A percentile compares a stretch with the other conserved stretches of the same genome.
Conservation (phyloP, 306 rosid genomes). For the Ammopiptanthus mongolicus region DNA sequence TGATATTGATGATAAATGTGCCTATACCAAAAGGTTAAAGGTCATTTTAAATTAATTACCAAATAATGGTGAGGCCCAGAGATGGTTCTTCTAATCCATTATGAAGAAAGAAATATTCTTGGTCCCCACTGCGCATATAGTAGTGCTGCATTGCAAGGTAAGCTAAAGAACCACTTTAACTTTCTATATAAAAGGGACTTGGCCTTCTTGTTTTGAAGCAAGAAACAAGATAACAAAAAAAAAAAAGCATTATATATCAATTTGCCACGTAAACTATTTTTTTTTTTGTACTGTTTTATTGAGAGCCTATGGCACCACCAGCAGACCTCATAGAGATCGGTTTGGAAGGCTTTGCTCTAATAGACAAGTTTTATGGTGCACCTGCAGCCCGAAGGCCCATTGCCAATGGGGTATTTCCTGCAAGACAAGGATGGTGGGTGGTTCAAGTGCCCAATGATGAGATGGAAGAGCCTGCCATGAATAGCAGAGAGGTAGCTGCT, state of each 20-base stretch:
- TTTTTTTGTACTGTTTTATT: background rate
- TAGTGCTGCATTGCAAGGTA: background rate
- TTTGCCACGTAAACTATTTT: too few species aligned
- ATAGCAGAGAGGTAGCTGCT: background rate
- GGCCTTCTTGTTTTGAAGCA: background rate
- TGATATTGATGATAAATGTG: too few species aligned
- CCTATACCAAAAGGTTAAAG: too few species aligned
- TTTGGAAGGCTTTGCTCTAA: slow-evolving; percentile 6
- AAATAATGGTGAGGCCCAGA: too few species aligned
- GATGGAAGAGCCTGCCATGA: background rate
- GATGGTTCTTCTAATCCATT: background rate
- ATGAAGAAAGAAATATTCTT: background rate
- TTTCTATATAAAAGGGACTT: background rate
- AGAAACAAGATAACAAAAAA: background rate
- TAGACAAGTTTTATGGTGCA: background rate
- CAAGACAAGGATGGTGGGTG: background rate
- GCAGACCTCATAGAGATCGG: background rate
- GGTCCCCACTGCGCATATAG: background rate
- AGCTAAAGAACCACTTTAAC: background rate
- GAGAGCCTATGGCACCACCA: background rate
- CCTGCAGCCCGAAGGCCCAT: background rate
- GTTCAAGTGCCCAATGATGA: background rate
- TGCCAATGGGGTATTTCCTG: background rate
- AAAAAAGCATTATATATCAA: background rate
- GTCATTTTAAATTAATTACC: too few species aligned